Conservation (phyloP, 1,139 yeast species). For the Kluyveromyces sp. region DNA sequence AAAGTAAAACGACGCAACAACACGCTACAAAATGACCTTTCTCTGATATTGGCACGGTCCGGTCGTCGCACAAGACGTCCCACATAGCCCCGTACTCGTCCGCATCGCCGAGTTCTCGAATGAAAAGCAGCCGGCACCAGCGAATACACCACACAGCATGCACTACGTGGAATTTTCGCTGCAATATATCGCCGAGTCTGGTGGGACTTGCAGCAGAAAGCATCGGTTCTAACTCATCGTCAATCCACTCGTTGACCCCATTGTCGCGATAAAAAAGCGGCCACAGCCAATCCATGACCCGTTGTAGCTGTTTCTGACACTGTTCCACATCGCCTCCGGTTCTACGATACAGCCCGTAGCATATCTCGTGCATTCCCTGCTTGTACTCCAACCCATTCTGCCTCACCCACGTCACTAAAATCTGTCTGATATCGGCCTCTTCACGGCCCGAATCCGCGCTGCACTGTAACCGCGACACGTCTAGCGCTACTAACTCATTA, state of each 20-base stretch:
- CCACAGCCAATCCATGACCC: conserved; percentile 29
- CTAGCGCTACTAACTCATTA: conserved; percentile 49
- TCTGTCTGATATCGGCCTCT: conserved; percentile 42
- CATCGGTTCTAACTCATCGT: conserved; percentile 38
- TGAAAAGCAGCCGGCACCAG: conserved; percentile 50
- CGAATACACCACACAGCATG: conserved; percentile 63
- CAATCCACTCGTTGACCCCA: conserved; percentile 32
- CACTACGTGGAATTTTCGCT: conserved; percentile 49
- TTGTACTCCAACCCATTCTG: conserved; percentile 46
- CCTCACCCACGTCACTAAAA: conserved; percentile 42
- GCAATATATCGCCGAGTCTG: conserved; percentile 30
- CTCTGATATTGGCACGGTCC: neutral
- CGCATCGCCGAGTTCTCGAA: conserved; percentile 45
- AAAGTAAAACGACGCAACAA: conserved; percentile 44
- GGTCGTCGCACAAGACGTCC: neutral
- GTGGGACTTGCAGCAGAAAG: conserved; percentile 38
- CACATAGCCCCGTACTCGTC: conserved; percentile 2
- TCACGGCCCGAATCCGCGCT: conserved; percentile 38
- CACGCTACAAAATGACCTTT: conserved; percentile 40
- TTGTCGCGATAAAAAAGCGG: conserved; percentile 31
- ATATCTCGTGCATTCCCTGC: conserved; percentile 66
- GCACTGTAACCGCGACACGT: conserved; percentile 55
- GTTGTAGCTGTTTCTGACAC: conserved; percentile 26
- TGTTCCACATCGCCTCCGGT: neutral
- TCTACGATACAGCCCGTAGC: conserved; percentile 48